phyloP scores from a whole-genome alignment of 768 basidiomycete genomes.

The Calvatia gigantea region DNA sequence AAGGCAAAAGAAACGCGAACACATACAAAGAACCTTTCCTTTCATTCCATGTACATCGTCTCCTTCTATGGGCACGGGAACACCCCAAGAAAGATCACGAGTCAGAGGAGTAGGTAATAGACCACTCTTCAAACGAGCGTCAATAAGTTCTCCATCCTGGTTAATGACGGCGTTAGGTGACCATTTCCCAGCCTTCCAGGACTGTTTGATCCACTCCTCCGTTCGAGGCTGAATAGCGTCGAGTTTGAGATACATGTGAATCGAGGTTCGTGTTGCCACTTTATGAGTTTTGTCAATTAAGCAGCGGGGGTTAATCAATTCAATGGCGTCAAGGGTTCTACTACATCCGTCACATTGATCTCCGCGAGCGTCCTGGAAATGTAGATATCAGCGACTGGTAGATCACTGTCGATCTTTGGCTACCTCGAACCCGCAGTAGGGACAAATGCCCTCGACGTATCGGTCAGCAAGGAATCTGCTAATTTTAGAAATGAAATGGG shows the following conservation, averaged over 20 bases:
- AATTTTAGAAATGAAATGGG: background rate
- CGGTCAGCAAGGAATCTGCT: constrained; percentile 91
- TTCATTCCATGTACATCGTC: constrained; percentile 83
- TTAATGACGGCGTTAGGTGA: constrained; percentile 90
- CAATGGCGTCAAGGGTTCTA: constrained; percentile 88
- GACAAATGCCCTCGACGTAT: constrained; percentile 97
- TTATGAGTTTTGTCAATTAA: constrained; percentile 78
- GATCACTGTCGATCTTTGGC: background rate
- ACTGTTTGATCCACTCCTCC: constrained; percentile 84
- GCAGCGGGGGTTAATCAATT: constrained; percentile 93
- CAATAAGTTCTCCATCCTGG: constrained; percentile 81
- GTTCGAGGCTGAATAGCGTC: constrained; percentile 78
- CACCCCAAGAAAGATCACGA: constrained; percentile 94
- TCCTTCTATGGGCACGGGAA: constrained; percentile 79
- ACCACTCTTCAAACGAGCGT: constrained; percentile 83
- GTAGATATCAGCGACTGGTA: background rate
- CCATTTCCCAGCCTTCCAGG: constrained; percentile 86
- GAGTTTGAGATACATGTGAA: constrained; percentile 90
- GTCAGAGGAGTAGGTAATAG: constrained; percentile 89
- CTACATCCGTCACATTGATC: constrained; percentile 97
- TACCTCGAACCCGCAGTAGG: constrained; percentile 78
- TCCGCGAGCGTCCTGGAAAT: constrained; percentile 74
- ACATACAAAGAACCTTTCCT: constrained; percentile 93
- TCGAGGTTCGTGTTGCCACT: constrained; percentile 70
- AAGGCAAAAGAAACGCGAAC: background rate